Evolutionary conservation across 345 rosid species (phyloP).

Genomic region (Theobroma cacao): DNA sequence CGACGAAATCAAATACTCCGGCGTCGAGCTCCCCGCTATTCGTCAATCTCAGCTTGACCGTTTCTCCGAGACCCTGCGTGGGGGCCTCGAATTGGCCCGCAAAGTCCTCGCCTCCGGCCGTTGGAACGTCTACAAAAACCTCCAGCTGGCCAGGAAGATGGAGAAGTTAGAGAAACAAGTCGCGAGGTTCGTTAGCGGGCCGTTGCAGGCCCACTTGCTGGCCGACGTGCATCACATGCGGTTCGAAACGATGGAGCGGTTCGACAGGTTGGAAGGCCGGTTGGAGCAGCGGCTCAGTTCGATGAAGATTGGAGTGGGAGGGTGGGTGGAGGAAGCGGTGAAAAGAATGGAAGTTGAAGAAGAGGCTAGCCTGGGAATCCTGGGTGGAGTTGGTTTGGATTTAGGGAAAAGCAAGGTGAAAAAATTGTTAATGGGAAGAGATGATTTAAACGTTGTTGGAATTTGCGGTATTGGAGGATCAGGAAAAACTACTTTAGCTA

Average conservation of each 20-base stretch:
- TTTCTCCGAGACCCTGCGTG: slow-evolving; percentile 35
- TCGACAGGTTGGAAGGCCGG: slow-evolving; percentile 49
- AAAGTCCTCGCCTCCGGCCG: slow-evolving; percentile 44
- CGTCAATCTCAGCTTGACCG: slow-evolving; percentile 74
- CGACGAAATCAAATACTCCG: slow-evolving; percentile 67
- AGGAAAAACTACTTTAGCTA: slow-evolving; percentile 86
- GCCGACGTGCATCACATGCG: slow-evolving; percentile 72
- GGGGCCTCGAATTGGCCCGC: slow-evolving; percentile 46
- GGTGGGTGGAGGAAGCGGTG: slow-evolving; percentile 59
- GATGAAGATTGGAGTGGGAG: slow-evolving; percentile 68
- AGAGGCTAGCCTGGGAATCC: slow-evolving; percentile 33
- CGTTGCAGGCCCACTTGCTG: slow-evolving; percentile 43
- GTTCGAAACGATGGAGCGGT: slow-evolving; percentile 37
- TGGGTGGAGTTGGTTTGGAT: slow-evolving; percentile 53
- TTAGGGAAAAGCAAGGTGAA: slow-evolving; percentile 69
- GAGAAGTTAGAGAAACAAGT: slow-evolving; percentile 63
- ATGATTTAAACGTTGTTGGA: slow-evolving; percentile 44
- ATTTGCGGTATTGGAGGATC: slow-evolving; percentile 86
- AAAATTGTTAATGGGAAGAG: slow-evolving; percentile 58
- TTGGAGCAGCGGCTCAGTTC: slow-evolving; percentile 51
- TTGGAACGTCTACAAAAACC: slow-evolving; percentile 62
- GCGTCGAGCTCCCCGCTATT: slow-evolving; percentile 61
- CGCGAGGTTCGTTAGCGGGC: slow-evolving; percentile 31
- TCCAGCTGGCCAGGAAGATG: slow-evolving; percentile 54
- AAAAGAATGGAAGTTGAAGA: slow-evolving; percentile 39